These are phyloP conservation scores for Ustilago tritici DNA, from an alignment of 1,284 basidiomycete genomes.

Conservation along the genomic window DNA sequence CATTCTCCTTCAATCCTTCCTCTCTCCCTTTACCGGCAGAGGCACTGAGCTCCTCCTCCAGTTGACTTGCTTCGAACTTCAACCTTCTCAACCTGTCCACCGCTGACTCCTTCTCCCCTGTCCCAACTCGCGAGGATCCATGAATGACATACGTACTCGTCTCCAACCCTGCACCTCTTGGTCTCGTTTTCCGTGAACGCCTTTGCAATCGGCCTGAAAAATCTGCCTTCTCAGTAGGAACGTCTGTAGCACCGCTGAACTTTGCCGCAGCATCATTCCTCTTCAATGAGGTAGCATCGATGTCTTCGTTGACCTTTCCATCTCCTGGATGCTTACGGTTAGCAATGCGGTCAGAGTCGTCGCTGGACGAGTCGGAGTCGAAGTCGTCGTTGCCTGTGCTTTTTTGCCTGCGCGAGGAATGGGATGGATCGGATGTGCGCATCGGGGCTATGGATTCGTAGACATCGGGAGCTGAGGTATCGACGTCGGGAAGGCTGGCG, in stretches of 20 bases:
- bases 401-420: slow-evolving; percentile 15
- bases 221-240: slow-evolving; percentile 17
- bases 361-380: slow-evolving; percentile 26
- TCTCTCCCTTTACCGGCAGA: not conserved
- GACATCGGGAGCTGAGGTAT: slow-evolving; percentile 44
- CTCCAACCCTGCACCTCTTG: slow-evolving; percentile 44
- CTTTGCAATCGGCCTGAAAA: slow-evolving; percentile 35
- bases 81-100: slow-evolving; percentile 44
- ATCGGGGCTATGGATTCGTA: slow-evolving; percentile 28
- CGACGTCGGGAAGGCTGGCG: slow-evolving; percentile 47
- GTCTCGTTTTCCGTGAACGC: slow-evolving; percentile 9
- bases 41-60: slow-evolving; percentile 41
- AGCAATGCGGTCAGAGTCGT: slow-evolving; percentile 28
- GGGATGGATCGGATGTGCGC: slow-evolving; percentile 11
- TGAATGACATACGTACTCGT: slow-evolving; percentile 39
- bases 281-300: slow-evolving; percentile 27
- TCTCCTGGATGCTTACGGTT: slow-evolving; percentile 33
- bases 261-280: slow-evolving; percentile 31
- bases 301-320: slow-evolving; percentile 25
- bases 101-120: slow-evolving; percentile 18
- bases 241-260: slow-evolving; percentile 33
- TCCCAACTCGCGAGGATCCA: not conserved
- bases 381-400: slow-evolving; percentile 3
- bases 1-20: slow-evolving; percentile 5
- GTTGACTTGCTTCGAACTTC: slow-evolving; percentile 44